Evolutionary conservation across 305 asterid genomes (phyloP).

Genomic region (Striga hermonthica): DNA sequence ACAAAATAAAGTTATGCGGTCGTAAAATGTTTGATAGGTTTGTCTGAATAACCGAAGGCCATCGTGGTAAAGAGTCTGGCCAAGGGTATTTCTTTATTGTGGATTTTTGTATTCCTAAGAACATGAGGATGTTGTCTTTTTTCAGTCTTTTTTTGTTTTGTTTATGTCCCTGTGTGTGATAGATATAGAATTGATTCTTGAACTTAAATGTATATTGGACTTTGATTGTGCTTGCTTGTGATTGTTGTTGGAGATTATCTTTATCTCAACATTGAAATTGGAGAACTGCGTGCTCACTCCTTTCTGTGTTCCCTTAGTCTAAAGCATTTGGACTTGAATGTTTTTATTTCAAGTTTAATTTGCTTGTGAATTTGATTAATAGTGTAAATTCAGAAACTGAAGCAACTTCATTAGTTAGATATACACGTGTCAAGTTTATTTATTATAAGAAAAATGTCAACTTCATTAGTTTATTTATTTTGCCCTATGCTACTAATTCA

Average conservation of each 20-base stretch:
- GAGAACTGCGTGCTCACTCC: too few relatives aligned
- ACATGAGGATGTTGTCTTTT: slow-evolving; percentile 34
- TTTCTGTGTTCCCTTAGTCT: too few relatives aligned
- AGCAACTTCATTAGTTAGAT: too few relatives aligned
- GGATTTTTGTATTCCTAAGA: slow-evolving; percentile 40
- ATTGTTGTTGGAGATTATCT: slow-evolving; percentile 14
- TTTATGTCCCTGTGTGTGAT: slow-evolving; percentile 26
- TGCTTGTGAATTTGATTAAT: too few relatives aligned
- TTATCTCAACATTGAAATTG: too few relatives aligned
- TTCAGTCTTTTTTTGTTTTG: background rate
- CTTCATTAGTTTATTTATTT: too few relatives aligned
- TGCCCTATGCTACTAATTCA: too few relatives aligned
- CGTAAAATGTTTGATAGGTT: slow-evolving; percentile 47
- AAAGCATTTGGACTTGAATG: too few relatives aligned
- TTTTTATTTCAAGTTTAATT: too few relatives aligned
- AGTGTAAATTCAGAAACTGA: too few relatives aligned
- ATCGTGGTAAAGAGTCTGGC: slow-evolving; percentile 41
- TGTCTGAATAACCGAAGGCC: slow-evolving; percentile 41
- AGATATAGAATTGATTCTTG: slow-evolving; percentile 43
- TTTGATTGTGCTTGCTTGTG: slow-evolving; percentile 47
- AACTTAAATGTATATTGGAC: slow-evolving; percentile 50
- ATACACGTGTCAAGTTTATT: too few relatives aligned
- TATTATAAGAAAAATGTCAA: too few relatives aligned
- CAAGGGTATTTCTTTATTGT: slow-evolving; percentile 44
- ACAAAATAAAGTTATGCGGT: slow-evolving; percentile 77